A percentile compares a stretch with the other conserved stretches of the same genome.
Conservation (phyloP, 306 rosid genomes). For the Glycine tomentella region DNA sequence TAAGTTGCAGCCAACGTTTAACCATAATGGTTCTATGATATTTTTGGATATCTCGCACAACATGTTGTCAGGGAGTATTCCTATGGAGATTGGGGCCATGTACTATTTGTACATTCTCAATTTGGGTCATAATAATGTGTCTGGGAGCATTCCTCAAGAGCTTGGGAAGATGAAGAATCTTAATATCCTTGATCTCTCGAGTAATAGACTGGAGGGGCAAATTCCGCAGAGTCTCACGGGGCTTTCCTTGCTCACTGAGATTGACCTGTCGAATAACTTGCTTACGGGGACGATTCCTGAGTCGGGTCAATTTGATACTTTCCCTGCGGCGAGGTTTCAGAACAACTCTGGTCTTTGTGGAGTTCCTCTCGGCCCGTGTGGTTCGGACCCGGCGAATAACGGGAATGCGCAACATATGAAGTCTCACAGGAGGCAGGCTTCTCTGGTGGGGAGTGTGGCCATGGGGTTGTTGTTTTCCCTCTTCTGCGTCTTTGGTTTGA, state of each 20-base stretch:
- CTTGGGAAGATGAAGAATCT: constrained; percentile 66
- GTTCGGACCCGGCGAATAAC: constrained; percentile 14
- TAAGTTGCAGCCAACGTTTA: constrained; percentile 72
- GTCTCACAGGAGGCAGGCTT: constrained; percentile 73
- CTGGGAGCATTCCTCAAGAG: constrained; percentile 83
- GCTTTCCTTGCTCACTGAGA: constrained; percentile 73
- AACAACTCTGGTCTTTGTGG: constrained; percentile 94
- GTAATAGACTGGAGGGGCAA: constrained; percentile 68
- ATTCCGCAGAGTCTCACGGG: constrained; percentile 71
- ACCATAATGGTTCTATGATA: constrained; percentile 82
- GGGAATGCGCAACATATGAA: constrained; percentile 52
- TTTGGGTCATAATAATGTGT: constrained; percentile 78
- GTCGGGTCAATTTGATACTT: constrained; percentile 79
- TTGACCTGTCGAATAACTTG: constrained; percentile 75
- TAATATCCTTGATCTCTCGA: constrained; percentile 91
- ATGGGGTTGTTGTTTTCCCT: constrained; percentile 88
- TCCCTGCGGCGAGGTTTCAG: constrained; percentile 57
- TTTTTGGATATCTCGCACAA: constrained; percentile 89
- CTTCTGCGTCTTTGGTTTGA: constrained; percentile 81
- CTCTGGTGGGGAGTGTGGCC: constrained; percentile 85
- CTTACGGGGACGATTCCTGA: constrained; percentile 76
- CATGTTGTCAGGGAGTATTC: constrained; percentile 74
- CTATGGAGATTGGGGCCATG: constrained; percentile 79
- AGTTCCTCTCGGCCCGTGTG: constrained; percentile 68
- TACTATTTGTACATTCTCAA: constrained; percentile 69